Base-by-base conservation (phyloP, 257 asterid species). In the Lycium ferocissimum region DNA sequence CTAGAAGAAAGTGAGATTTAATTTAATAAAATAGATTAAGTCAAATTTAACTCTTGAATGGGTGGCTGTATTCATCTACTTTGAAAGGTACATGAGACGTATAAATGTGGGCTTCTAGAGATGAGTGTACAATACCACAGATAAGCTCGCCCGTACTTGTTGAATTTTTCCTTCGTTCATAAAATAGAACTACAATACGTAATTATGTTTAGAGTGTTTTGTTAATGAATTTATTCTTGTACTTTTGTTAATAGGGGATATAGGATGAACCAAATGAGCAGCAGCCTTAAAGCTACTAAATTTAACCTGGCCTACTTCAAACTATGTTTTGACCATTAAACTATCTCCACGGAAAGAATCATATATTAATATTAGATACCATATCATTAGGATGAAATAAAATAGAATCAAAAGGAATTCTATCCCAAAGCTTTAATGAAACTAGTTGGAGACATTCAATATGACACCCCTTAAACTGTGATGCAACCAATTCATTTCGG, bases 71-170 rank as follows among this genome's bases (percentile, higher is more conserved):
- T 35, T 13, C 20, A n/a, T 72, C 80, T 33, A 76, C 17, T 59
- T 54, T 54, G 58, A 15, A 7, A 71, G 59, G 18, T 54, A 54
- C 59, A 3, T 54, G 18, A 3, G 59, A 53, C 17, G 40, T 73
- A 63, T 45, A 35, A 5, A 18, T 76, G 57, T 54, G 72, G 83
- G 82, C 75, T 85, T 87, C 90, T 78, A 78, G 88, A 87, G 56
- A 3, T 35, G 9, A 71, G 43, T 75, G 61, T 49, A 75, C 1
- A 62, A 22, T 3, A 62, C 70, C 33, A 59, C 66, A 59, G 66
- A 59, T 17, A 18, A 59, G 9, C 11, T 9, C 33, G 38, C 56
- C 33, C 70, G 38, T 38, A 20, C 43, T 20, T 51, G 61, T 47
- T 75, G 75, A 66, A 66, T 1, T 66, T 35, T 66, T 66, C 75